These are phyloP conservation scores for Ailanthus altissimus DNA, from an alignment of 345 rosid species.

Conservation along the genomic window DNA sequence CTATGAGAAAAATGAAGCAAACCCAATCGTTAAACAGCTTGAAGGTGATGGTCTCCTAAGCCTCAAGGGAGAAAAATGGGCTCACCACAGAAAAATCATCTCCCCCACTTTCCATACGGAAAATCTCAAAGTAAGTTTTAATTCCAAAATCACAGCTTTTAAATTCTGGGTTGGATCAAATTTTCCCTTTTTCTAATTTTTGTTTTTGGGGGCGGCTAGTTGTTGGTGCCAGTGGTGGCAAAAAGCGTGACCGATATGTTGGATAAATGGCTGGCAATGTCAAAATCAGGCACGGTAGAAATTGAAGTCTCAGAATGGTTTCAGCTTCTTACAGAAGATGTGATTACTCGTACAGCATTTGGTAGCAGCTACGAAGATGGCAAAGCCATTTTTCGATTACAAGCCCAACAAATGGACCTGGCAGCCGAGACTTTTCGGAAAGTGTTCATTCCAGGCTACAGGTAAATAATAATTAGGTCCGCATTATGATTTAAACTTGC, in stretches of 20 bases:
- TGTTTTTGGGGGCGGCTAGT: slow-evolving; percentile 18
- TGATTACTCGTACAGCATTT: slow-evolving; percentile 74
- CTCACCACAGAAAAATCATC: slow-evolving; percentile 66
- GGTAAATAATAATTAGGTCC: slow-evolving; percentile 32
- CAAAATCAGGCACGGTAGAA: slow-evolving; percentile 43
- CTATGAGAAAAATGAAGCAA: slow-evolving; percentile 58
- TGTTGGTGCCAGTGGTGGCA: slow-evolving; percentile 59
- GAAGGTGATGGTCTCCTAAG: slow-evolving; percentile 77
- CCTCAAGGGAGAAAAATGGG: slow-evolving; percentile 79
- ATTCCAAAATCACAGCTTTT: not conserved
- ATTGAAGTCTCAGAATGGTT: slow-evolving; percentile 67
- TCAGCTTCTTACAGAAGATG: slow-evolving; percentile 69
- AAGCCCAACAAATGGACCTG: slow-evolving; percentile 68
- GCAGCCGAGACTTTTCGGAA: slow-evolving; percentile 73
- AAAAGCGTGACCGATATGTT: slow-evolving; percentile 53
- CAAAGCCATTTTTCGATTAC: slow-evolving; percentile 64
- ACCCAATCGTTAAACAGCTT: slow-evolving; percentile 55
- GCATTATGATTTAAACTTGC: too few species aligned
- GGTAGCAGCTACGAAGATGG: slow-evolving; percentile 84
- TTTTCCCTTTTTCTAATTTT: not conserved
- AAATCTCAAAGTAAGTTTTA: slow-evolving; percentile 61
- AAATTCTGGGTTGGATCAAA: not conserved
- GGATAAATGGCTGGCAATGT: slow-evolving; percentile 52
- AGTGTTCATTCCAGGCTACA: slow-evolving; percentile 71
- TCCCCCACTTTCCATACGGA: slow-evolving; percentile 80